These are phyloP conservation scores for Mycosphaerelloides madeirae DNA, from an alignment of 2,329 filamentous ascomycete species.

Conservation along the genomic window DNA sequence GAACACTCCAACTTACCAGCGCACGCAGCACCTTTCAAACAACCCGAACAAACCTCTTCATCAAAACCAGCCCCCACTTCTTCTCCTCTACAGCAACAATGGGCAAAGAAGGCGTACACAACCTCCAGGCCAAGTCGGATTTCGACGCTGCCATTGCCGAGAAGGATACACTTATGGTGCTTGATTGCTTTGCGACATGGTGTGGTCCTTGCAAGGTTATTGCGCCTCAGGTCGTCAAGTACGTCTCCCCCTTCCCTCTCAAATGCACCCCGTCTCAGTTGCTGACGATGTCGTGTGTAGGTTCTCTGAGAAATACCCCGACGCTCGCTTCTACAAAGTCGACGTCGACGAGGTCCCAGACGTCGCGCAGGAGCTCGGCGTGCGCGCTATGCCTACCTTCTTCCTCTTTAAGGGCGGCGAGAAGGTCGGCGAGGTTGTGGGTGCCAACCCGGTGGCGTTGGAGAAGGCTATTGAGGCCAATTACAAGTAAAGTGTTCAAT, in stretches of 20 bases:
- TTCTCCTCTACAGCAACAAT: constrained; percentile 44
- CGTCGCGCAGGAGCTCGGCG: constrained; percentile 68
- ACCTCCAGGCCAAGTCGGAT: constrained; percentile 53
- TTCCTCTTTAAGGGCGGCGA: constrained; percentile 74
- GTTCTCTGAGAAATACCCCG: constrained; percentile 55
- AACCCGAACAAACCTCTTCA: constrained; percentile 18
- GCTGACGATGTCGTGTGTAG: constrained; percentile 36
- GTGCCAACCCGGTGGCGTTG: constrained; percentile 72
- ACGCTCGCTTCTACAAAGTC: constrained; percentile 76
- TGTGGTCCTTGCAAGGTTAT: constrained; percentile 95
- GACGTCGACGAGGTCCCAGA: constrained; percentile 80
- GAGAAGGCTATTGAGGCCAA: constrained; percentile 45
- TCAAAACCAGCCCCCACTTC: constrained; percentile 23
- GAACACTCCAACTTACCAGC: constrained; percentile 42
- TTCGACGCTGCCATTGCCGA: constrained; percentile 53
- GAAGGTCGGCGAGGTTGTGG: constrained; percentile 68
- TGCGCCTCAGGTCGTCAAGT: constrained; percentile 67
- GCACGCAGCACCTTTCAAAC: constrained; percentile 26
- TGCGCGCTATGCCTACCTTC: constrained; percentile 94
- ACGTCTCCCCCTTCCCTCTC: too few relatives aligned
- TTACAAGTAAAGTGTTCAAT: constrained; percentile 4
- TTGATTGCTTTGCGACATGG: constrained; percentile 88
- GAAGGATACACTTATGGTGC: constrained; percentile 59
- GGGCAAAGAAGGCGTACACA: constrained; percentile 47
- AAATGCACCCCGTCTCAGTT: constrained; percentile 4